phyloP scores from a whole-genome alignment of 2,329 filamentous ascomycete genomes.

The Pezicula radicicola region DNA sequence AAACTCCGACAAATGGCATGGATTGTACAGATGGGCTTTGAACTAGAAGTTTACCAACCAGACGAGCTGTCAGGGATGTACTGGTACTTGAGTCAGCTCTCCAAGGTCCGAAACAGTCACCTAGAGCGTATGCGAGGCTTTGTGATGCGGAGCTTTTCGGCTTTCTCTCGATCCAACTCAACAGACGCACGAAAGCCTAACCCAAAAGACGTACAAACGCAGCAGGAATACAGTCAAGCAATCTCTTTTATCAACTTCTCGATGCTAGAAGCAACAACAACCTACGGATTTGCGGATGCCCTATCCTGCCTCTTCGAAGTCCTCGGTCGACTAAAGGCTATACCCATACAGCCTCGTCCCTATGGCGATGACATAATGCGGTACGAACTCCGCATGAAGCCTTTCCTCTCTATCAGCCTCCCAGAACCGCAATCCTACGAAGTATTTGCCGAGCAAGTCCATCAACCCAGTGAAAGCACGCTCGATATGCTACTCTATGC shows the following conservation, averaged over 20 bases:
- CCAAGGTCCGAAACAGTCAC: conserved; percentile 59
- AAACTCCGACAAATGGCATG: conserved; percentile 87
- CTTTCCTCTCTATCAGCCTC: conserved; percentile 57
- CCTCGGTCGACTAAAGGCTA: conserved; percentile 29
- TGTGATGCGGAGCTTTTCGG: conserved; percentile 34
- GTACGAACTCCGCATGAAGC: conserved; percentile 70
- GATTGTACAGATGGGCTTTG: conserved; percentile 89
- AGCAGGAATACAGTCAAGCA: conserved; percentile 45
- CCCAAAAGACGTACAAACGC: conserved; percentile 20
- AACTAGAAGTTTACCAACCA: conserved; percentile 83
- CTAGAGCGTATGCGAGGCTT: conserved; percentile 71
- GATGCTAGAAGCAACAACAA: conserved; percentile 63
- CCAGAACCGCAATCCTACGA: conserved; percentile 55
- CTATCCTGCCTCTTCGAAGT: conserved; percentile 51
- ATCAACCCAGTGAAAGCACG: conserved; percentile 35
- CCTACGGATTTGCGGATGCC: conserved; percentile 48
- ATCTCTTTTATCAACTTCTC: conserved; percentile 56
- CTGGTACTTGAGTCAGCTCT: conserved; percentile 77
- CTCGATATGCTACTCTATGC: conserved; percentile 30
- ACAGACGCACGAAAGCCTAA: conserved; percentile 20
- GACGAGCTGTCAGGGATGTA: conserved; percentile 90
- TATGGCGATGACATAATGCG: conserved; percentile 56
- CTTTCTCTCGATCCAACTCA: conserved; percentile 6
- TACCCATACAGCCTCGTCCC: conserved; percentile 39
- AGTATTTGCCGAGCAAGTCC: conserved; percentile 43